A percentile compares a stretch with the other conserved stretches of the same genome.
These are phyloP conservation scores for Cladobotryum mycophilum DNA, from an alignment of 2,329 filamentous ascomycete genomes.

Conservation along the genomic window DNA sequence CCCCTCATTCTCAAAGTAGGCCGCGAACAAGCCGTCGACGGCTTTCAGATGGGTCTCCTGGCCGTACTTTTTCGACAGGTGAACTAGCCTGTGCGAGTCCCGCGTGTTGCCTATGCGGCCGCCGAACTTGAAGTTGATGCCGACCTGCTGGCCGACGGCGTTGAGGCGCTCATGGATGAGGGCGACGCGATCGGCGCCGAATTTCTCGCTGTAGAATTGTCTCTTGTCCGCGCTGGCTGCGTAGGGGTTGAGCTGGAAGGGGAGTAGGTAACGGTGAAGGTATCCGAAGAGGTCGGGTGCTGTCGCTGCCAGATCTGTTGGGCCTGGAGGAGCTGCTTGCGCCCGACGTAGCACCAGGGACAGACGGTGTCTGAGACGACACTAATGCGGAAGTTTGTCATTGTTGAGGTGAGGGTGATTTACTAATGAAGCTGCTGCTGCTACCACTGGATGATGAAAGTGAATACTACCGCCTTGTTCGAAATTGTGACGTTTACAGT, in stretches of 20 bases:
- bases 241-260: constrained; percentile 38
- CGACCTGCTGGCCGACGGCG: constrained; percentile 26
- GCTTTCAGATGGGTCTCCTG: constrained; percentile 51
- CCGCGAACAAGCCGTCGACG: constrained; percentile 36
- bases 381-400: constrained; percentile 51
- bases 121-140: constrained; percentile 46
- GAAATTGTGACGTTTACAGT: no score
- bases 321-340: constrained; percentile 40
- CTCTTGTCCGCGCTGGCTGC: constrained; percentile 30
- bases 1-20: constrained; percentile 36
- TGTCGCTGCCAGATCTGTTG: constrained; percentile 34
- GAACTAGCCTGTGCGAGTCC: constrained; percentile 42
- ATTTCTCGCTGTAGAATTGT: constrained; percentile 36
- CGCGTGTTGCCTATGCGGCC: constrained; percentile 39
- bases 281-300: constrained; percentile 49
- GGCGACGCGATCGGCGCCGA: constrained; percentile 57
- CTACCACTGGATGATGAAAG: not conserved
- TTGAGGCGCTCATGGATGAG: constrained; percentile 25
- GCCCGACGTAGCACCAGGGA: constrained; percentile 47
- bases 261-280: constrained; percentile 42
- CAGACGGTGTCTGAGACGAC: constrained; percentile 46
- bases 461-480: not conserved
- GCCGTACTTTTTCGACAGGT: constrained; percentile 43
- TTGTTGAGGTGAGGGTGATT: constrained; percentile 25
- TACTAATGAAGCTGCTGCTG: no score